A percentile compares a stretch with the other conserved stretches of the same genome.
These are phyloP conservation scores for Fusarium sp. DNA, from an alignment of 2,329 filamentous ascomycete genomes.

Conservation along the genomic window DNA sequence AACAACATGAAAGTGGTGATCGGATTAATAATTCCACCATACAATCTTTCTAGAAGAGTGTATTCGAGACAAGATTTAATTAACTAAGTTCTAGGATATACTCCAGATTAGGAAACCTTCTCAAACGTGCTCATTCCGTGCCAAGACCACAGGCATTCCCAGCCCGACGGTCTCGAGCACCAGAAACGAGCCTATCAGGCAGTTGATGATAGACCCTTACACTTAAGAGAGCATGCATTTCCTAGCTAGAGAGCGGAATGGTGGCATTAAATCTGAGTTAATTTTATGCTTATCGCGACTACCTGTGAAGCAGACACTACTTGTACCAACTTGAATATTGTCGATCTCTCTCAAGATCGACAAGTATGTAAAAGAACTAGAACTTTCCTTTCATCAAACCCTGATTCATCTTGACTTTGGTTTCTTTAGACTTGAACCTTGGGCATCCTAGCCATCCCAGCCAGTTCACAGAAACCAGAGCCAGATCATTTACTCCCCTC, in stretches of 20 bases:
- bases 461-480: background rate
- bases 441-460: background rate
- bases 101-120: background rate
- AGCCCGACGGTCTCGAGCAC: background rate
- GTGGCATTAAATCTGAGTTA: background rate
- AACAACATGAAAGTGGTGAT: background rate
- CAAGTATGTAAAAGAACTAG: too few relatives aligned
- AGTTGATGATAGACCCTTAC: background rate
- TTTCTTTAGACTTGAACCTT: background rate
- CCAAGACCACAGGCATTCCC: background rate
- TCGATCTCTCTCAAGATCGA: too few relatives aligned
- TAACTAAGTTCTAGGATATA: background rate
- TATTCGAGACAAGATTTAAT: background rate
- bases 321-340: background rate
- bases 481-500: background rate
- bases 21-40: too few relatives aligned
- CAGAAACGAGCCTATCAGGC: background rate
- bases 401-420: too few relatives aligned
- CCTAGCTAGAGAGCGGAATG: background rate
- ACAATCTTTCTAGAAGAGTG: background rate
- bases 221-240: background rate
- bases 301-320: background rate
- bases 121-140: constrained; percentile 15
- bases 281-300: constrained; percentile 4
- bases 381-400: background rate